Base-by-base conservation (phyloP, 148 eudicot genomes). In the Amaranthus cruentus region DNA sequence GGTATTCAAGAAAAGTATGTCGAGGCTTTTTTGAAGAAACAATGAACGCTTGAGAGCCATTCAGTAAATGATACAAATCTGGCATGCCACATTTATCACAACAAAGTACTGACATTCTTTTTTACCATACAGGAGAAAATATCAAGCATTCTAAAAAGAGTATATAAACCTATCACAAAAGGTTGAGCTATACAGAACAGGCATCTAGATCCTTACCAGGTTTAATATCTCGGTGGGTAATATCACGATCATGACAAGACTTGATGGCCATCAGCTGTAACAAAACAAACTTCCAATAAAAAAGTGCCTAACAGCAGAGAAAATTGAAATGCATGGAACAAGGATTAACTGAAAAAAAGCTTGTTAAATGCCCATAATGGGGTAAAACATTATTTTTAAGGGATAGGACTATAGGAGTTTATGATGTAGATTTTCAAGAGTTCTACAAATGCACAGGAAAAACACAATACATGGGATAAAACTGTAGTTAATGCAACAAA, bases 221-320 rank as follows among this genome's bases (percentile, higher is more conserved):
- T 85, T 95, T 95, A 65, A 95, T 86, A 83, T 95, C 99, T 83
- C 99, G 90, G 79, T 95, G 99, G 82, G 96, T 88, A 83, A 95
- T 87, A 78, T 91, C 90, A 53, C 97, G 97, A 59, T 87, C 92
- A 74, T 95, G 99, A 78, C 99, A 95, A 71, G 96, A 86, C 81
- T 95, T 95, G 56, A 95, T 85, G 47, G 98, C 97, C 90, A 87
- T 70, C 89, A 95, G 75, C 99, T 95, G 80, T 72, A 43, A 59
- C 69, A 78, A 80, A 60, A 12, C 51, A 48, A 79, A 68, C 21
- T 10, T 54, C 13, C 14, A 58, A 38, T 68, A 28, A 28, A 28
- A 28, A 46, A 43, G 52, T 62, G 52, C 53, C 62, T 58, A 59
- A 43, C 58, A 73, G 66, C 9, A 76, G 46, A 54, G 50, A 14